These are phyloP conservation scores for Pneumocystis carinii DNA, from an alignment of 1,139 yeast species.

Conservation along the genomic window DNA sequence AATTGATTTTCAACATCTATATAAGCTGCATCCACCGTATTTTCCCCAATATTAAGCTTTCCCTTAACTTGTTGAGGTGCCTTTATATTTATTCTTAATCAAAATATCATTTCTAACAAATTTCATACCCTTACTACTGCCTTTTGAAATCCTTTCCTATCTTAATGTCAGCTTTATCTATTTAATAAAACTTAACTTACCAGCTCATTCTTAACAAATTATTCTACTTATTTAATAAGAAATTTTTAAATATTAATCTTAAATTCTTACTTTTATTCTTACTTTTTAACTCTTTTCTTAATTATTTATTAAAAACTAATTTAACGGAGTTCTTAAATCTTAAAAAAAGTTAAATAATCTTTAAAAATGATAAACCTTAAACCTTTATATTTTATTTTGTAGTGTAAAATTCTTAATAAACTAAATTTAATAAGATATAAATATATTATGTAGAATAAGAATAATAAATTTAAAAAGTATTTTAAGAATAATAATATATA, in stretches of 20 bases:
- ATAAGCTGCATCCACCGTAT: conserved; percentile 75
- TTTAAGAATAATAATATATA: background rate
- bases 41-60: conserved; percentile 66
- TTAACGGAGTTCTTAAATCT: too few species aligned
- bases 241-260: background rate
- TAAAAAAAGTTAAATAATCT: too few species aligned
- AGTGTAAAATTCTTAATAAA: background rate
- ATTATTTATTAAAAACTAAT: too few species aligned
- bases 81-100: conserved; percentile 6
- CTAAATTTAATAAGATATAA: background rate
- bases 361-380: too few species aligned
- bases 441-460: background rate
- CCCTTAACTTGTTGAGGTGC: conserved; percentile 59
- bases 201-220: background rate
- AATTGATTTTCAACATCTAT: conserved; percentile 91
- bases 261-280: background rate
- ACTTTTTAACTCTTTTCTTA: background rate
- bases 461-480: background rate
- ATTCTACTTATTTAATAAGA: background rate
- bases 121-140: conserved; percentile 7
- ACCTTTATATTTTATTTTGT: background rate
- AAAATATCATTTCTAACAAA: background rate
- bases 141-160: conserved; percentile 8
- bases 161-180: background rate
- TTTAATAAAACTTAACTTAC: background rate